Evolutionary conservation across 257 asterid genomes (phyloP).

Genomic region (Nicotiana obtusifolia): DNA sequence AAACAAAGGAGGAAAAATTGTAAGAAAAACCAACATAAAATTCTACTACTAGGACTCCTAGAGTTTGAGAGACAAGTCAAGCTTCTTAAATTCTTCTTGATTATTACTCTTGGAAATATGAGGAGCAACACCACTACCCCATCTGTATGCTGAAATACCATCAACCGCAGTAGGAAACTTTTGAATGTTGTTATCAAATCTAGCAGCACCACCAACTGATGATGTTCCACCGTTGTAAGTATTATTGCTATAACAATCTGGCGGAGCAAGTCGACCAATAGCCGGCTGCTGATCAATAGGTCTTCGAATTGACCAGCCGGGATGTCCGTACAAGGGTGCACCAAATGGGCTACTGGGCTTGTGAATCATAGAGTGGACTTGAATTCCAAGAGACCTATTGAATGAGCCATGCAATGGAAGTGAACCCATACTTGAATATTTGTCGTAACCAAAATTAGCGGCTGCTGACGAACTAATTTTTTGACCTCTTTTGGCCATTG

Average conservation of each 20-base stretch:
- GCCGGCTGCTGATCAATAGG: conserved; percentile 49
- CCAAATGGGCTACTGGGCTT: conserved; percentile 30
- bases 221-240: conserved; percentile 20
- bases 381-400: conserved; percentile 53
- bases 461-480: background rate
- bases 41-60: conserved; percentile 6
- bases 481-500: conserved; percentile 59
- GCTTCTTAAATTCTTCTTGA: conserved; percentile 48
- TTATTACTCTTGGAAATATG: conserved; percentile 16
- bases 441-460: background rate
- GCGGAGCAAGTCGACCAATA: conserved; percentile 32
- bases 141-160: conserved; percentile 34
- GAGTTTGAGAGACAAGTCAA: conserved; percentile 80
- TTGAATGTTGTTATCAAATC: conserved; percentile 35
- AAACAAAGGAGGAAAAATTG: background rate
- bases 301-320: conserved; percentile 38
- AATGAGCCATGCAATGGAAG: conserved; percentile 58
- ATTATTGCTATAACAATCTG: conserved; percentile 20
- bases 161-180: conserved; percentile 32
- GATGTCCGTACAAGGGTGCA: conserved; percentile 25
- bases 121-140: conserved; percentile 25
- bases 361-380: conserved; percentile 64
- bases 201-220: conserved; percentile 41
- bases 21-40: background rate
- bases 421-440: conserved; percentile 55